Percentiles rank a stretch among this genome's conserved stretches.
Conservation (phyloP, 768 basidiomycete genomes). For the Suillus americanus region DNA sequence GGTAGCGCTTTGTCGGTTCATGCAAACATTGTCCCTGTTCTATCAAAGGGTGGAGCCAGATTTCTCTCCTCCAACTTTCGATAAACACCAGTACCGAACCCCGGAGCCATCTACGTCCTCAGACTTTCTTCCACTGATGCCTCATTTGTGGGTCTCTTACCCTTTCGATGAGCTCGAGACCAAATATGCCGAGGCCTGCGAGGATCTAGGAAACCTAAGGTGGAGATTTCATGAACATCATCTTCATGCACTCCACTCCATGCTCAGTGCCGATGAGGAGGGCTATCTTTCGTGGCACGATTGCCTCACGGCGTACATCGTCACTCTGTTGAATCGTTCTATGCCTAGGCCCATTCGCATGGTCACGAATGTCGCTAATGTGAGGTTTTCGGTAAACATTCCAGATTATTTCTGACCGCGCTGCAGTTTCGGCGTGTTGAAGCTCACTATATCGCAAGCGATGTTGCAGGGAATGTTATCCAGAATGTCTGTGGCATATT, state of each 20-base stretch:
- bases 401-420: background rate
- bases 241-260: conserved; percentile 16
- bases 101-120: conserved; percentile 15
- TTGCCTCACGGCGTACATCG: conserved; percentile 30
- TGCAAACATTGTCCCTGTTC: conserved; percentile 28
- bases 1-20: conserved; percentile 26
- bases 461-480: conserved; percentile 21
- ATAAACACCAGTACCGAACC: conserved; percentile 20
- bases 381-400: conserved; percentile 14
- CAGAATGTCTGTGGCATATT: conserved; percentile 18
- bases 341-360: conserved; percentile 11
- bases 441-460: conserved; percentile 18
- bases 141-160: conserved; percentile 23
- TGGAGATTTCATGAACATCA: conserved; percentile 16
- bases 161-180: conserved; percentile 19
- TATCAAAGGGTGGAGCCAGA: conserved; percentile 23
- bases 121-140: conserved; percentile 21
- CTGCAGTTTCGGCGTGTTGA: conserved; percentile 19
- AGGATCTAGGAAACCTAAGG: conserved; percentile 14
- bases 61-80: conserved; percentile 22
- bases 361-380: conserved; percentile 30
- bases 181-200: conserved; percentile 13
- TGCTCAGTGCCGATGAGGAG: conserved; percentile 7
- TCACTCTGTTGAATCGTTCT: conserved; percentile 21
- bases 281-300: conserved; percentile 26